These are phyloP conservation scores for Graphilbum fragrans DNA, from an alignment of 2,329 filamentous ascomycete genomes.

Conservation along the genomic window DNA sequence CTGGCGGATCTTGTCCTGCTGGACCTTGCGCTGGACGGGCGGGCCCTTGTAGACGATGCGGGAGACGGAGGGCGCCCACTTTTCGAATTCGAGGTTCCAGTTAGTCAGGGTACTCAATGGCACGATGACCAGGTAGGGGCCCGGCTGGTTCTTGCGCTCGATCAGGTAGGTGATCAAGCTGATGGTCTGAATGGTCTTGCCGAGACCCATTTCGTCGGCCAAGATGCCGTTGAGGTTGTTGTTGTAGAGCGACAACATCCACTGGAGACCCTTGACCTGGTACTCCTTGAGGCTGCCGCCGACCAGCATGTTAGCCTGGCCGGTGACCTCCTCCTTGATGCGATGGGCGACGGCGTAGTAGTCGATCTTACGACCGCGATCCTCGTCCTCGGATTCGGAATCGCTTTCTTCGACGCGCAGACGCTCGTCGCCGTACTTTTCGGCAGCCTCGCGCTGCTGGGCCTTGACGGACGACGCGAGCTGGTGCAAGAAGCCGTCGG, in stretches of 20 bases:
- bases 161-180: conserved; percentile 95
- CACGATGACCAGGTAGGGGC: conserved; percentile 92
- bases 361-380: conserved; percentile 72
- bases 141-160: conserved; percentile 82
- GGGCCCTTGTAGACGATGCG: conserved; percentile 97
- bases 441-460: conserved; percentile 74
- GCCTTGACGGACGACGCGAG: conserved; percentile 88
- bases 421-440: conserved; percentile 60
- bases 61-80: conserved; percentile 82
- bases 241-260: conserved; percentile 99
- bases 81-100: conserved; percentile 98
- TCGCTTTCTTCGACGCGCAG: conserved; percentile 48
- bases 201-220: conserved; percentile 98
- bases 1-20: conserved; percentile 88
- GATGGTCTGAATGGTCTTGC: conserved; percentile 98
- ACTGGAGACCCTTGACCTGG: conserved; percentile 95
- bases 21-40: conserved; percentile 73
- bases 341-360: conserved; percentile 98
- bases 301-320: conserved; percentile 75
- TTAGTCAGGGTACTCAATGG: conserved; percentile 95
- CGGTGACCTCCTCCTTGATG: conserved; percentile 80
- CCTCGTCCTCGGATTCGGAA: conserved; percentile 56
- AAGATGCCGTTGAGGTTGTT: conserved; percentile 99
- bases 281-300: conserved; percentile 94
- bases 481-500: conserved; percentile 93